Evolutionary conservation across 176 grass and related monocot species (phyloP).

Genomic region (Zea mays): Zm-B73-REFERENCE-NAM-5.0 NC_050100.1:27007501-27008000

Average conservation of each 20-base stretch:
- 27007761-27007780: conserved; percentile 65
- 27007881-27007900: conserved; percentile 93
- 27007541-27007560: conserved; percentile 12
- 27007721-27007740: conserved; percentile 97
- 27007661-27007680: conserved; percentile 82
- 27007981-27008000: conserved; percentile 94
- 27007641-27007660: conserved; percentile 86
- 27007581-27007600: conserved; percentile 94
- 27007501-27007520: conserved; percentile 26
- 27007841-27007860: not conserved
- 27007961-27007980: conserved; percentile 94
- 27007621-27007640: conserved; percentile 53
- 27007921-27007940: conserved; percentile 85
- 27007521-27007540: conserved; percentile 28
- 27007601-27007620: conserved; percentile 72
- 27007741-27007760: conserved; percentile 92
- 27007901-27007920: conserved; percentile 81
- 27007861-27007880: conserved; percentile 59
- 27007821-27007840: not conserved
- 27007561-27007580: conserved; percentile 96
- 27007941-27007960: conserved; percentile 81
- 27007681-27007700: conserved; percentile 71
- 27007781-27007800: conserved; percentile 20
- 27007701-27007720: conserved; percentile 90
- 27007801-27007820: conserved; percentile 23